Evolutionary conservation across 305 asterid species (phyloP).

Genomic region (Fraxinus albicans): DNA sequence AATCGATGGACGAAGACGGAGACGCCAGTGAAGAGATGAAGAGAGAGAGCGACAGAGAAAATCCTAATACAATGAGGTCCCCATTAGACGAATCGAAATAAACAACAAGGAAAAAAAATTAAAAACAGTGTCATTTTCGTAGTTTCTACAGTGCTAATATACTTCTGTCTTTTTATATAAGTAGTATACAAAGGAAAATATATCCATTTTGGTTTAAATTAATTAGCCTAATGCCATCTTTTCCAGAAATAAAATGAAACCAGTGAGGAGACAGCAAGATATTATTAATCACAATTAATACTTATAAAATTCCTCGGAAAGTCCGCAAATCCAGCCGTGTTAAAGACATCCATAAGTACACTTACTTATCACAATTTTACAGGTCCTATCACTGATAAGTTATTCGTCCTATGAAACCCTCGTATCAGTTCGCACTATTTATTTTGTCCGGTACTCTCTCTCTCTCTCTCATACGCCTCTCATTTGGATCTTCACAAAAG

Average conservation of each 20-base stretch:
- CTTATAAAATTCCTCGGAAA: constrained; percentile 20
- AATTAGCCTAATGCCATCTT: background rate
- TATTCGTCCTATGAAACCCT: background rate
- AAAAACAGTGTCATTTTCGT: too few species aligned
- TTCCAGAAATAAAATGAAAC: background rate
- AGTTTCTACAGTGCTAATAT: too few species aligned
- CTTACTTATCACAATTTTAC: background rate
- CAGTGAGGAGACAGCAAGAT: background rate
- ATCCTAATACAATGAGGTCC: too few species aligned
- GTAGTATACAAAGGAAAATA: too few species aligned
- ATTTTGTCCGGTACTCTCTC: background rate
- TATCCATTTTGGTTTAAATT: background rate
- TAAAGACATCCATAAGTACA: background rate
- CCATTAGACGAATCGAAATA: too few species aligned
- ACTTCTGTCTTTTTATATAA: too few species aligned
- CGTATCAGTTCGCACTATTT: constrained; percentile 6
- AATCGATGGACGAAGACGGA: too few species aligned
- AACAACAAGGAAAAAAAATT: too few species aligned
- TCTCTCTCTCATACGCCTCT: background rate
- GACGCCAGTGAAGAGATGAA: too few species aligned
- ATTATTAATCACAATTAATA: background rate
- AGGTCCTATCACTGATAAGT: background rate
- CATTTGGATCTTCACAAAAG: background rate
- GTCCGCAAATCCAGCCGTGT: constrained; percentile 35
- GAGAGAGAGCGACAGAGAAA: too few species aligned